A percentile compares a stretch with the other conserved stretches of the same genome.
These are phyloP conservation scores for Trichothecium sympodiale DNA, from an alignment of 2,329 filamentous ascomycete species.

Conservation along the genomic window DNA sequence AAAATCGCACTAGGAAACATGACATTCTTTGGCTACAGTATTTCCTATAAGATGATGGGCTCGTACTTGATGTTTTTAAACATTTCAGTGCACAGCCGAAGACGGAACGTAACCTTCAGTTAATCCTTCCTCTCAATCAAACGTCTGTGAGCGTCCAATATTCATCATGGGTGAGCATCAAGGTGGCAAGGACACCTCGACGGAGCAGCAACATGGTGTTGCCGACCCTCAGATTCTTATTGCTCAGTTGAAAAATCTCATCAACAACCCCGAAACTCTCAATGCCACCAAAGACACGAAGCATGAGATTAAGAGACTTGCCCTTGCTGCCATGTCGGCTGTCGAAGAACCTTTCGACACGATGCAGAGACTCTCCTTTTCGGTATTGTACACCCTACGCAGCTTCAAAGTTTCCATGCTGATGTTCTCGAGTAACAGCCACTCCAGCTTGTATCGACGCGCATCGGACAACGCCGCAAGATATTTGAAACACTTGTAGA, in stretches of 20 bases:
- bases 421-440: too few species aligned
- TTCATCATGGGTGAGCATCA: too few species aligned
- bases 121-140: too few species aligned
- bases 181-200: too few species aligned
- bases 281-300: not conserved
- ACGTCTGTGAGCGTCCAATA: too few species aligned
- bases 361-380: not conserved
- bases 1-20: too few species aligned
- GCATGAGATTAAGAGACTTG: not conserved
- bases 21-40: too few species aligned
- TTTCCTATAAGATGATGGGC: too few species aligned
- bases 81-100: too few species aligned
- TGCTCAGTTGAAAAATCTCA: not conserved
- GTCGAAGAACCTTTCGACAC: slow-evolving; percentile 1
- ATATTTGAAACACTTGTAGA: slow-evolving; percentile 7
- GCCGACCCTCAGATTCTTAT: not conserved
- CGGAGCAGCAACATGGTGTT: not conserved
- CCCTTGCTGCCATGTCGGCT: not conserved
- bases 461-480: slow-evolving; percentile 7
- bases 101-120: too few species aligned
- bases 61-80: too few species aligned
- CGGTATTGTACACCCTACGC: not conserved
- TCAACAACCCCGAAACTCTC: not conserved
- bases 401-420: too few species aligned
- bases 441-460: not conserved